These are phyloP conservation scores for Vigna trinervia DNA, from an alignment of 306 rosid genomes.

Conservation along the genomic window DNA sequence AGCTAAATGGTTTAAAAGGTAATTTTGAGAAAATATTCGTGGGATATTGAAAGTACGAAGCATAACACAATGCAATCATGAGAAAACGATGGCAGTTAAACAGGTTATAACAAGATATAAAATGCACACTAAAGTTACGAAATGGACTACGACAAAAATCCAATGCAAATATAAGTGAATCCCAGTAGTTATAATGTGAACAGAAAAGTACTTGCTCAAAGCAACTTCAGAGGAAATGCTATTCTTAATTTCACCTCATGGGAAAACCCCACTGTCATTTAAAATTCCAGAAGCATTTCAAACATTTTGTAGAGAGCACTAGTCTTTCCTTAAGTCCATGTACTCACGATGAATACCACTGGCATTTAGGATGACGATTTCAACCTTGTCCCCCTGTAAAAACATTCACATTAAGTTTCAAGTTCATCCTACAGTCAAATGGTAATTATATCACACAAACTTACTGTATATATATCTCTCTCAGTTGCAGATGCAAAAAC, in stretches of 20 bases:
- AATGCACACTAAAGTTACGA: not conserved
- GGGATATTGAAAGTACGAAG: not conserved
- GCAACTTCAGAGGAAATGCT: conserved; percentile 35
- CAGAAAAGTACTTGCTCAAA: conserved; percentile 30
- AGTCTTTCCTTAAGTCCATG: conserved; percentile 86
- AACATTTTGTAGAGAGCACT: conserved; percentile 43
- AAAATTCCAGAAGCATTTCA: conserved; percentile 35
- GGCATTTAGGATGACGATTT: conserved; percentile 72
- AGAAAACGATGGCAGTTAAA: not conserved
- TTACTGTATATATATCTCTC: conserved; percentile 96
- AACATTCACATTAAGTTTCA: conserved; percentile 29
- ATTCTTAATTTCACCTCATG: conserved; percentile 33
- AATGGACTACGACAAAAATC: not conserved
- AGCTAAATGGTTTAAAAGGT: not conserved
- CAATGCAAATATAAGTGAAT: conserved; percentile 12
- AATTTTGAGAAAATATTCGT: not conserved
- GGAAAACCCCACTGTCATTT: conserved; percentile 14
- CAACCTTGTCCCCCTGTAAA: conserved; percentile 83
- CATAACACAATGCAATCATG: not conserved
- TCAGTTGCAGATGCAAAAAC: conserved; percentile 94
- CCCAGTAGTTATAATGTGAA: not conserved
- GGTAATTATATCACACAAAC: conserved; percentile 39
- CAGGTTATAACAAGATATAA: not conserved
- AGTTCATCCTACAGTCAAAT: not conserved
- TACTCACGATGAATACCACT: conserved; percentile 66